Evolutionary conservation across 106 monocot genomes (phyloP).

Genomic region (Acanthochlamys bracteata): DNA sequence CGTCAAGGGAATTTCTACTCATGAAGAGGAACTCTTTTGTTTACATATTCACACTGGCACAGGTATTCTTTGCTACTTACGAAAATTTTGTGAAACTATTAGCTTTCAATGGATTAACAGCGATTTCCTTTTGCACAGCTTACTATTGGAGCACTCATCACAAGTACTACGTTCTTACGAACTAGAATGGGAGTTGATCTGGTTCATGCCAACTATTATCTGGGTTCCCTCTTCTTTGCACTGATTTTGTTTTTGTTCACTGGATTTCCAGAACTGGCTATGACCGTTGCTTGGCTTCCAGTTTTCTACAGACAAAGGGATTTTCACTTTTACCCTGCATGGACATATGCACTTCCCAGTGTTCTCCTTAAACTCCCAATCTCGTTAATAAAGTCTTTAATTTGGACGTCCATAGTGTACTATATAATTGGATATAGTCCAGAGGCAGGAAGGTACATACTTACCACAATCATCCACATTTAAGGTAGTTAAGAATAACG

Average conservation of each 20-base stretch:
- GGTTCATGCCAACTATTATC: slow-evolving; percentile 48
- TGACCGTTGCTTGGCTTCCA: slow-evolving; percentile 61
- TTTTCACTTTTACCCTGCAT: slow-evolving; percentile 79
- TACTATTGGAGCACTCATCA: slow-evolving; percentile 29
- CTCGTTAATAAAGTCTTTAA: slow-evolving; percentile 54
- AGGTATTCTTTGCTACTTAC: slow-evolving; percentile 23
- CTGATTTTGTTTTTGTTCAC: slow-evolving; percentile 45
- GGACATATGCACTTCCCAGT: slow-evolving; percentile 71
- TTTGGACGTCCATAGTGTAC: slow-evolving; percentile 67
- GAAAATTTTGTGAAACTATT: not conserved
- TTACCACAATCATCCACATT: not conserved
- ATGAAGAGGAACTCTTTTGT: slow-evolving; percentile 76
- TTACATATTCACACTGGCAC: slow-evolving; percentile 57
- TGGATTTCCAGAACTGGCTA: slow-evolving; percentile 56
- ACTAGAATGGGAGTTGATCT: slow-evolving; percentile 42
- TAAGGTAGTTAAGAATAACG: not conserved
- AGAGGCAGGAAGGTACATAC: slow-evolving; percentile 37
- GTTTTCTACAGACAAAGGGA: slow-evolving; percentile 83
- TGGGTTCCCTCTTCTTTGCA: slow-evolving; percentile 58
- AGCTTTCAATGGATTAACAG: not conserved
- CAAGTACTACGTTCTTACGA: slow-evolving; percentile 53
- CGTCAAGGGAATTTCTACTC: slow-evolving; percentile 67
- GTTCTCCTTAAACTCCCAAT: slow-evolving; percentile 58
- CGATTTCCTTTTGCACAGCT: slow-evolving; percentile 28
- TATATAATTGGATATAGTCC: slow-evolving; percentile 72